These are phyloP conservation scores for Aspergillus clavatus DNA, from an alignment of 2,329 filamentous ascomycete species.

Conservation along the genomic window DNA sequence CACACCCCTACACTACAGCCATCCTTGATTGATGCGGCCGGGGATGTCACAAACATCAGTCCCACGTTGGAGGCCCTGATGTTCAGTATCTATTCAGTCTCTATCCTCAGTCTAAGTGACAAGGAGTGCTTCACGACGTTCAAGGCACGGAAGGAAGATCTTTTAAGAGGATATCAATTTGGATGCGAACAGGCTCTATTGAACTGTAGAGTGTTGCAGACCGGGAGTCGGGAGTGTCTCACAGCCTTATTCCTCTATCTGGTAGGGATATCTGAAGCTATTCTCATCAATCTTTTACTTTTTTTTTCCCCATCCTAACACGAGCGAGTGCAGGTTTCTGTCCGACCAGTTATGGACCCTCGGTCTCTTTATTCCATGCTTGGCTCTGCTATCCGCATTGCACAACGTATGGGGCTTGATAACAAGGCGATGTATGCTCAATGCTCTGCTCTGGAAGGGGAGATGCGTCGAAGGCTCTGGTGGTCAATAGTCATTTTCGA, in stretches of 20 bases:
- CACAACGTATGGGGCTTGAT: conserved; percentile 47
- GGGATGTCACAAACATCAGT: conserved; percentile 51
- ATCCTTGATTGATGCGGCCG: conserved; percentile 58
- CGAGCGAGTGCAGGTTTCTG: neutral
- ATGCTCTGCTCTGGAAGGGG: conserved; percentile 44
- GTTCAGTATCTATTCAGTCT: conserved; percentile 61
- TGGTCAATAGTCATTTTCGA: conserved; percentile 27
- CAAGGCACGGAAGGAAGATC: conserved; percentile 20
- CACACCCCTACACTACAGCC: conserved; percentile 61
- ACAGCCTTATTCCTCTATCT: neutral
- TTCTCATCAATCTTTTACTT: no score
- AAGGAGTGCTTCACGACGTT: conserved; percentile 48
- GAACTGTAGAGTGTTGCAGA: conserved; percentile 37
- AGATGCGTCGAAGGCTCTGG: conserved; percentile 34
- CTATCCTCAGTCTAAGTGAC: conserved; percentile 51
- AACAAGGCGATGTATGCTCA: conserved; percentile 45
- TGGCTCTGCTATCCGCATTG: conserved; percentile 45
- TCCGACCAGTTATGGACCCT: neutral
- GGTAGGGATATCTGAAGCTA: no score
- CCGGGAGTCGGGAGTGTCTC: conserved; percentile 11
- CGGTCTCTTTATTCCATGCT: conserved; percentile 40
- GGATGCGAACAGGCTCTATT: conserved; percentile 43
- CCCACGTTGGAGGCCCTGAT: conserved; percentile 61
- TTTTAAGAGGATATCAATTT: conserved; percentile 39
- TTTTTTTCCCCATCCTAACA: no score